Conservation (phyloP, 148 eudicot genomes). For the Rhododendron ferrugineum region DNA sequence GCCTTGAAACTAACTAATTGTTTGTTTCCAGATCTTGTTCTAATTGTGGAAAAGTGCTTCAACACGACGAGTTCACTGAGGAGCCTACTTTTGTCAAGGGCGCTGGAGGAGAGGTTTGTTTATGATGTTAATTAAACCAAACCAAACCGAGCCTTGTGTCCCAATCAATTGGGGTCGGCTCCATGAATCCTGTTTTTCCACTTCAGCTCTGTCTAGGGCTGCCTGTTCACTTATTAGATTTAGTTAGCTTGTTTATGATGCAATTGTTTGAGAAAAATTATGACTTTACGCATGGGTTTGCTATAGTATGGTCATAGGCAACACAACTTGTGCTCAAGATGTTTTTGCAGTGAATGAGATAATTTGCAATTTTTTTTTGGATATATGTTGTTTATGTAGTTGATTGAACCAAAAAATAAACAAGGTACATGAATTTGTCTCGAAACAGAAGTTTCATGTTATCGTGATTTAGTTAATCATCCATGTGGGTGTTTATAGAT, state of each 20-base stretch:
- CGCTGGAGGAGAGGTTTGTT: constrained; percentile 39
- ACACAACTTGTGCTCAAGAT: background rate
- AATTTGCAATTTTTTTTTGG: background rate
- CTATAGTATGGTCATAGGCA: background rate
- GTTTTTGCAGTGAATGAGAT: background rate
- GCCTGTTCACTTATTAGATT: too few species aligned
- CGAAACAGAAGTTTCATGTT: background rate
- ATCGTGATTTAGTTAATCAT: background rate
- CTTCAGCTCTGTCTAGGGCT: background rate
- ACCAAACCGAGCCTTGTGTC: background rate
- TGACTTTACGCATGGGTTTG: background rate
- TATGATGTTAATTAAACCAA: background rate
- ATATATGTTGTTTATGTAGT: background rate
- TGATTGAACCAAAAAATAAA: background rate
- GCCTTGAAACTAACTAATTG: background rate
- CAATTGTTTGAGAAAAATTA: too few species aligned
- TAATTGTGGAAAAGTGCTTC: constrained; percentile 38
- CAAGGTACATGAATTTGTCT: background rate
- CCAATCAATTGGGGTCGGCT: background rate
- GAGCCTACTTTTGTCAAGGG: constrained; percentile 36
- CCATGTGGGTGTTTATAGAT: background rate
- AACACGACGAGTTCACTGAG: constrained; percentile 20
- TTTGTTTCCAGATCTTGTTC: constrained; percentile 35
- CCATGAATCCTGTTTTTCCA: background rate
- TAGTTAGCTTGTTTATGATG: background rate